Percentiles rank a stretch among this genome's conserved stretches.
phyloP scores from a whole-genome alignment of 148 eudicot genomes.

The Euryodendron excelsum region DNA sequence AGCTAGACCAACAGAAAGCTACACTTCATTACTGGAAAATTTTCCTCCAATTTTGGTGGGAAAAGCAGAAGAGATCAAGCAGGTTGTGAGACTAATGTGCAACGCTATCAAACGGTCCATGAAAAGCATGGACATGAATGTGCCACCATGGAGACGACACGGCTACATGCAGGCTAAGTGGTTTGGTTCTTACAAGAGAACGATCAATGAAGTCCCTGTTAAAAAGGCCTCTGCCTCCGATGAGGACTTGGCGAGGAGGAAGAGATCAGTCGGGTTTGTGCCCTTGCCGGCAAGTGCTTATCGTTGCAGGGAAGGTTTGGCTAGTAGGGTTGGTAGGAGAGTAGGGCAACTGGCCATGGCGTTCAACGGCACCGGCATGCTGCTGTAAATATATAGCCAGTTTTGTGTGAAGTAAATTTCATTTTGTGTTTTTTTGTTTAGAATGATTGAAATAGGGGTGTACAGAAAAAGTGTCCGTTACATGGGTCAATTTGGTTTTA shows the following conservation, averaged over 20 bases:
- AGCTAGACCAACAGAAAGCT: conserved; percentile 49
- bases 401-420: not conserved
- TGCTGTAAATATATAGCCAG: not conserved
- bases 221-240: not conserved
- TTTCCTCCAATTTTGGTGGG: conserved; percentile 55
- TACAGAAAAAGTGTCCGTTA: no score
- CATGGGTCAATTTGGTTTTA: no score
- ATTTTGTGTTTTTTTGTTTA: not conserved
- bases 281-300: conserved; percentile 22
- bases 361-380: conserved; percentile 5
- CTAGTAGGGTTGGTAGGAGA: conserved; percentile 30
- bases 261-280: conserved; percentile 49
- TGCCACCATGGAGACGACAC: conserved; percentile 79
- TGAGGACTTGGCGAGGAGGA: conserved; percentile 13
- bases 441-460: no score
- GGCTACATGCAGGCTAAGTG: conserved; percentile 70
- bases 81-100: conserved; percentile 55
- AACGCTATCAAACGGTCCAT: conserved; percentile 54
- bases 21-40: conserved; percentile 39
- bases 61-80: conserved; percentile 43
- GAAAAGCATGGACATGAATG: conserved; percentile 38
- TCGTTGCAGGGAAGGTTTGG: conserved; percentile 43
- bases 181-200: conserved; percentile 58
- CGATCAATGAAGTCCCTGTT: conserved; percentile 31
- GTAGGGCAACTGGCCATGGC: conserved; percentile 51